Conservation (phyloP, 1,139 yeast species). For the Eremothecium sinecaudum region DNA sequence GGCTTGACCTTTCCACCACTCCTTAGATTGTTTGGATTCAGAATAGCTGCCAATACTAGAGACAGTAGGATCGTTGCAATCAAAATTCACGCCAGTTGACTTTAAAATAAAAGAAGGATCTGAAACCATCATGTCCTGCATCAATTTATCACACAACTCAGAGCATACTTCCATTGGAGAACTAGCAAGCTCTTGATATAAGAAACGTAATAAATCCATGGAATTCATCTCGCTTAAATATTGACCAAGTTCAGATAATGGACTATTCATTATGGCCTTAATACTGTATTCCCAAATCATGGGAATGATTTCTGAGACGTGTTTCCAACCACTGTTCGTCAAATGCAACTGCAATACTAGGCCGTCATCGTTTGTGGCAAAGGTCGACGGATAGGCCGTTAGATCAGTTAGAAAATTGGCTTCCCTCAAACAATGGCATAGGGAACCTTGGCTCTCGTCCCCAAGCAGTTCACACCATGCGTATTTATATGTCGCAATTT, state of each 20-base stretch:
- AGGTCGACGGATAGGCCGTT: conserved; percentile 34
- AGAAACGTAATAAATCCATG: conserved; percentile 38
- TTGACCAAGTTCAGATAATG: conserved; percentile 29
- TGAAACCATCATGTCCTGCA: conserved; percentile 28
- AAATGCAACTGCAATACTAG: conserved; percentile 41
- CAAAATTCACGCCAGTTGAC: conserved; percentile 33
- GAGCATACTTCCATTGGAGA: conserved; percentile 42
- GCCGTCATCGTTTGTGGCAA: conserved; percentile 32
- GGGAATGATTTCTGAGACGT: conserved; percentile 29
- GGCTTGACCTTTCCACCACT: conserved; percentile 37
- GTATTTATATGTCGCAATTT: conserved; percentile 28
- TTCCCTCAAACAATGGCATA: conserved; percentile 31
- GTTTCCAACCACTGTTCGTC: conserved; percentile 36
- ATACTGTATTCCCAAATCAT: conserved; percentile 25
- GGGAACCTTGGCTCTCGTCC: conserved; percentile 46
- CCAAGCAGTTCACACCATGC: conserved; percentile 55
- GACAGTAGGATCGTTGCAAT: conserved; percentile 14
- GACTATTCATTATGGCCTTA: conserved; percentile 16
- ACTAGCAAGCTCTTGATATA: conserved; percentile 32
- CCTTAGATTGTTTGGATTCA: conserved; percentile 27
- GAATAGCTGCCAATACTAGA: conserved; percentile 24
- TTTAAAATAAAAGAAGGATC: conserved; percentile 35
- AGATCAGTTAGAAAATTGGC: conserved; percentile 33
- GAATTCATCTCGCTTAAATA: conserved; percentile 39
- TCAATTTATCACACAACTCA: conserved; percentile 31